These are phyloP conservation scores for Larix kaempferi DNA, from an alignment of 75 land plant genomes.

Conservation along the genomic window DNA sequence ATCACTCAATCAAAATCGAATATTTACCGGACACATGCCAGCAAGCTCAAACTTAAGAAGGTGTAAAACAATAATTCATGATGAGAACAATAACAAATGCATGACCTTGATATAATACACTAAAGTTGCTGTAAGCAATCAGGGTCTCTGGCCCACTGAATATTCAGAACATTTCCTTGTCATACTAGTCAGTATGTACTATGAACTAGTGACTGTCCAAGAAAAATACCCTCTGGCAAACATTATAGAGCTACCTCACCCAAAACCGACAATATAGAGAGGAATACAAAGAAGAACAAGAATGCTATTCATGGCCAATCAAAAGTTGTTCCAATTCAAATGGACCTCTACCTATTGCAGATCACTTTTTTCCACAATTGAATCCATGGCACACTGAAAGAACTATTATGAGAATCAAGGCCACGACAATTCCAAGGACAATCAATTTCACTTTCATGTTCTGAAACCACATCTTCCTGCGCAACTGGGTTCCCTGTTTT, in stretches of 20 bases:
- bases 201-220: not conserved
- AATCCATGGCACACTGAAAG: conserved; percentile 58
- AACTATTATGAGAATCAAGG: conserved; percentile 54
- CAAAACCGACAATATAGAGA: conserved; percentile 1
- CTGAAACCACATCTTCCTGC: conserved; percentile 72
- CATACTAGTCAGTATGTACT: not conserved
- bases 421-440: conserved; percentile 52
- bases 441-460: conserved; percentile 71
- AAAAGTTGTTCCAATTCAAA: not conserved
- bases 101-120: conserved; percentile 8
- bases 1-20: no score
- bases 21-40: no score
- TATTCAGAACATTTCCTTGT: not conserved
- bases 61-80: not conserved
- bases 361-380: conserved; percentile 20
- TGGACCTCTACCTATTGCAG: not conserved
- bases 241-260: conserved; percentile 6
- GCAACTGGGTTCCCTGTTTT: conserved; percentile 47
- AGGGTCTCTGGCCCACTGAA: not conserved
- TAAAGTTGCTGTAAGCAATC: not conserved
- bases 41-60: not conserved
- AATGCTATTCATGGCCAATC: not conserved
- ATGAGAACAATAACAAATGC: conserved; percentile 7
- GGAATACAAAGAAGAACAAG: not conserved
- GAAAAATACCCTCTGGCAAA: not conserved